A percentile compares a stretch with the other conserved stretches of the same genome.
Conservation (phyloP, 1,139 yeast species). For the Hemisphaericaspora lyxosophila region DNA sequence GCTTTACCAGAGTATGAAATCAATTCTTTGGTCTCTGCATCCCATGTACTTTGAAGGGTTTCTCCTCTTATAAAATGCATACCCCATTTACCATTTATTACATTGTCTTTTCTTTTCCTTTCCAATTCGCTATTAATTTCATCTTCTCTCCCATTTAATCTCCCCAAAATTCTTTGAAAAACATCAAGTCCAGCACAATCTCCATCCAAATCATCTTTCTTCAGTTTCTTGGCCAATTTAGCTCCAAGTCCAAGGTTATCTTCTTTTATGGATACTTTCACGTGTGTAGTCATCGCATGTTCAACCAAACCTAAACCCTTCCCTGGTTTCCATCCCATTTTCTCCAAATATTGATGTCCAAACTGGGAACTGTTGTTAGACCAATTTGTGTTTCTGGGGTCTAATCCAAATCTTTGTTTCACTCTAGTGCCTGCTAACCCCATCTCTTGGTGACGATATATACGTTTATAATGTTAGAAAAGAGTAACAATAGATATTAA, state of each 20-base stretch:
- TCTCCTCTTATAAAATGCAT: constrained; percentile 85
- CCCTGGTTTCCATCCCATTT: constrained; percentile 92
- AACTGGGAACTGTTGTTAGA: constrained; percentile 81
- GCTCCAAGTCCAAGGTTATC: constrained; percentile 88
- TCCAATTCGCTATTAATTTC: constrained; percentile 60
- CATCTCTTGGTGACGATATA: constrained; percentile 41
- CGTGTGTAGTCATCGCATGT: constrained; percentile 71
- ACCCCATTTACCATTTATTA: constrained; percentile 81
- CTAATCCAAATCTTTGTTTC: constrained; percentile 84
- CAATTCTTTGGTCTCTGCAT: constrained; percentile 52
- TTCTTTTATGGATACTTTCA: constrained; percentile 76
- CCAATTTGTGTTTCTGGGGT: constrained; percentile 95
- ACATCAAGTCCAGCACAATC: constrained; percentile 91
- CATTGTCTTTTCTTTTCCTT: constrained; percentile 61
- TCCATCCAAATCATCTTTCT: constrained; percentile 64
- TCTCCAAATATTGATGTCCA: constrained; percentile 82
- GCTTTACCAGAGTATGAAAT: constrained; percentile 16
- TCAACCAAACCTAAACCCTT: constrained; percentile 75
- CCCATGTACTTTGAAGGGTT: constrained; percentile 81
- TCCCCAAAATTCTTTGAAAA: constrained; percentile 85
- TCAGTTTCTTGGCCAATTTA: constrained; percentile 56
- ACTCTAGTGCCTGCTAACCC: constrained; percentile 87
- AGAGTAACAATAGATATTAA: too few relatives aligned
- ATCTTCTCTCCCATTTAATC: constrained; percentile 76
- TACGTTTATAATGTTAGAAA: too few relatives aligned